These are phyloP conservation scores for Hansenula lynferdii DNA, from an alignment of 1,139 yeast species.

Conservation along the genomic window DNA sequence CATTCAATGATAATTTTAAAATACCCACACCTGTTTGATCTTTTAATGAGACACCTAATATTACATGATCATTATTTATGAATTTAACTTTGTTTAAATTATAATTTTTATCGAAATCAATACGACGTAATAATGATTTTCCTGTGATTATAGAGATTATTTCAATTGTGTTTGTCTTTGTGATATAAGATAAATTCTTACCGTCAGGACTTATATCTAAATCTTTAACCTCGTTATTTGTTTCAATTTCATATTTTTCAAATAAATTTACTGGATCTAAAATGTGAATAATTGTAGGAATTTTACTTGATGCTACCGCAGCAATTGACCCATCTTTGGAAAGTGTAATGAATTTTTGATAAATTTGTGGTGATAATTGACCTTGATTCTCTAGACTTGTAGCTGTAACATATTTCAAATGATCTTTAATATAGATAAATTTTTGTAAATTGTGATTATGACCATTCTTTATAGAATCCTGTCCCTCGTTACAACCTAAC, in stretches of 20 bases:
- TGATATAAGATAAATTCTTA: slow-evolving; percentile 53
- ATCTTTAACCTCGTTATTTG: slow-evolving; percentile 49
- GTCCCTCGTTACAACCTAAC: slow-evolving; percentile 73
- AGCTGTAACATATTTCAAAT: slow-evolving; percentile 57
- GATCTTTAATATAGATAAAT: slow-evolving; percentile 38
- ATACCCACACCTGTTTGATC: slow-evolving; percentile 37
- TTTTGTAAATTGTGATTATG: slow-evolving; percentile 70
- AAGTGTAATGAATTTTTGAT: slow-evolving; percentile 55
- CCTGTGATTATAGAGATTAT: slow-evolving; percentile 33
- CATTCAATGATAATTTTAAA: slow-evolving; percentile 17
- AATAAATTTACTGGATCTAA: slow-evolving; percentile 56
- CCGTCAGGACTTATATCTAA: slow-evolving; percentile 47
- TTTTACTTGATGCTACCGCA: slow-evolving; percentile 56
- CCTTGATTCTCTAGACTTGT: slow-evolving; percentile 37
- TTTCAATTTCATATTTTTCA: slow-evolving; percentile 48
- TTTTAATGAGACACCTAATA: slow-evolving; percentile 47
- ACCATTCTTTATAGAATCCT: slow-evolving; percentile 50
- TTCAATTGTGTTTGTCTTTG: slow-evolving; percentile 25
- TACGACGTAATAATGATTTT: slow-evolving; percentile 21
- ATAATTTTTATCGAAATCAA: slow-evolving; percentile 19
- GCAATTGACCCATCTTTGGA: slow-evolving; percentile 56
- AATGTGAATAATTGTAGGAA: slow-evolving; percentile 57
- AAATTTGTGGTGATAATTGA: slow-evolving; percentile 35
- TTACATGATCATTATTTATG: slow-evolving; percentile 31
- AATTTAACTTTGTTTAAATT: slow-evolving; percentile 58